Percentiles rank a stretch among this genome's conserved stretches.
phyloP scores from a whole-genome alignment of 305 asterid species.

The Solanum hybrid region DNA sequence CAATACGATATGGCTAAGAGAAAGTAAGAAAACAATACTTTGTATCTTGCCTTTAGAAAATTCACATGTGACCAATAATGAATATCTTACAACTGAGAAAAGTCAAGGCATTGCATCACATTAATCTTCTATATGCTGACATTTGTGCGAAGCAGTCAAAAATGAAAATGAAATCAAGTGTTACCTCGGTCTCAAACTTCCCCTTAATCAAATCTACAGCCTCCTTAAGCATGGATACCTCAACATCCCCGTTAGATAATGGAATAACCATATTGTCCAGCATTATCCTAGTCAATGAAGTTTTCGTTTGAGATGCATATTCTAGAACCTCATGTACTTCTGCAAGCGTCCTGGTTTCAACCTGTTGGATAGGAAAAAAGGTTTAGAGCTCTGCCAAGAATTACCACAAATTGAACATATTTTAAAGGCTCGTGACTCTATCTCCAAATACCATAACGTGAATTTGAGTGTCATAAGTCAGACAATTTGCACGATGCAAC shows the following conservation, averaged over 20 bases:
- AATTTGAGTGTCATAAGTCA: neutral
- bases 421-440: neutral
- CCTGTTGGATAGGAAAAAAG: conserved; percentile 29
- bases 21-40: neutral
- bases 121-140: neutral
- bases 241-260: conserved; percentile 60
- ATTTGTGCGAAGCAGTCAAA: neutral
- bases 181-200: conserved; percentile 87
- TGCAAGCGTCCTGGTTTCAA: conserved; percentile 82
- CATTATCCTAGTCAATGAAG: conserved; percentile 72
- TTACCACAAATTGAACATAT: neutral
- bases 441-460: no score
- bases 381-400: neutral
- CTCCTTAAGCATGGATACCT: conserved; percentile 81
- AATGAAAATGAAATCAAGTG: neutral
- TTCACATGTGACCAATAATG: neutral
- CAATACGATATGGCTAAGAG: neutral
- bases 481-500: neutral
- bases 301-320: conserved; percentile 63
- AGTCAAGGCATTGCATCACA: neutral
- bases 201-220: conserved; percentile 70
- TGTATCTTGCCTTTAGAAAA: neutral
- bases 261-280: conserved; percentile 93
- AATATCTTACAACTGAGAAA: neutral
- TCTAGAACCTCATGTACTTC: conserved; percentile 73